These are phyloP conservation scores for Talaromyces nanjingensis DNA, from an alignment of 495 filamentous ascomycete genomes.

Conservation along the genomic window DNA sequence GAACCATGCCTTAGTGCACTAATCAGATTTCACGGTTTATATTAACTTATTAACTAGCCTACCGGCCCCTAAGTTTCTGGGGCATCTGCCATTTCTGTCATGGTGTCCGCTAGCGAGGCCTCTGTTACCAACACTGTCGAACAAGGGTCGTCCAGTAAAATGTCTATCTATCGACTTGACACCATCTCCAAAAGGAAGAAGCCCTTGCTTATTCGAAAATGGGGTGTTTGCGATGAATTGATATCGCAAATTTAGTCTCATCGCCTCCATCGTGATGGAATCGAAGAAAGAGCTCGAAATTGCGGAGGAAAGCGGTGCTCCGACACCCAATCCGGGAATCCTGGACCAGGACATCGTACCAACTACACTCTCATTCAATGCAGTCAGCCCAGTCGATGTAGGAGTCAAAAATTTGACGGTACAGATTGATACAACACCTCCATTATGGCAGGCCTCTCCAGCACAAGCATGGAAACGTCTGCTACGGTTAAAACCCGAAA, in stretches of 20 bases:
- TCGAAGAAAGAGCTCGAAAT: background rate
- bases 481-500: slow-evolving; percentile 16
- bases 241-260: background rate
- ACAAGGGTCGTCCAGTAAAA: background rate
- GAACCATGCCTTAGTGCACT: background rate
- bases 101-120: background rate
- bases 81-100: background rate
- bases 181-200: background rate
- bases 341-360: background rate
- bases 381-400: slow-evolving; percentile 54
- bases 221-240: background rate
- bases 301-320: background rate
- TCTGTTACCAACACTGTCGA: background rate
- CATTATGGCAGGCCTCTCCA: slow-evolving; percentile 25
- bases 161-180: background rate
- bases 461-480: slow-evolving; percentile 18
- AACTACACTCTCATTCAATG: slow-evolving; percentile 45
- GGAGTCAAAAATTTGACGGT: slow-evolving; percentile 48
- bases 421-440: slow-evolving; percentile 44
- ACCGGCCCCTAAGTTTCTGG: background rate
- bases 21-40: background rate
- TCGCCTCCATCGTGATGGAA: background rate
- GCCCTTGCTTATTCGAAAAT: background rate
- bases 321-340: background rate
- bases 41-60: background rate